Conservation (phyloP, 202 grass and related monocot species). For the Panicum hallii region DNA sequence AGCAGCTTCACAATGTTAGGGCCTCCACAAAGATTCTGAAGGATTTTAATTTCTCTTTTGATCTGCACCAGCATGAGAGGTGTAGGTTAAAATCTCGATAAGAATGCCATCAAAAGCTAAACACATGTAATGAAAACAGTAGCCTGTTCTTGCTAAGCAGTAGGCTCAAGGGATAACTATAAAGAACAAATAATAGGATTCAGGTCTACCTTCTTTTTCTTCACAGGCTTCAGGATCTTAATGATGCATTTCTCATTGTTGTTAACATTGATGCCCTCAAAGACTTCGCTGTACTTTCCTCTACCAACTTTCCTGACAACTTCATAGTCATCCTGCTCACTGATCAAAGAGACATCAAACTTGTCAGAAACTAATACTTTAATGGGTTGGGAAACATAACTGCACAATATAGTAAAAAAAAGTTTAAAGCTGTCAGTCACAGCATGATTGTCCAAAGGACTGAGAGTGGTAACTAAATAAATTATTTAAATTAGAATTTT, state of each 20-base stretch:
- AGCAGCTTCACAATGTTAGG: constrained; percentile 92
- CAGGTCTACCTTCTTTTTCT: constrained; percentile 93
- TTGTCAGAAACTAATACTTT: constrained; percentile 19
- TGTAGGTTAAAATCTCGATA: constrained; percentile 18
- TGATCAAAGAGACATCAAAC: constrained; percentile 44
- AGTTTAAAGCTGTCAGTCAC: neutral
- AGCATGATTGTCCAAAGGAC: neutral
- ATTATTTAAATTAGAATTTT: neutral
- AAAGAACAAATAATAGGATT: neutral
- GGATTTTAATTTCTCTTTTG: constrained; percentile 99
- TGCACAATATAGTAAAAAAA: neutral
- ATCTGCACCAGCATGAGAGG: constrained; percentile 64
- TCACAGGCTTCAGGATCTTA: constrained; percentile 98
- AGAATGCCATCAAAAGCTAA: neutral
- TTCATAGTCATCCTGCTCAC: constrained; percentile 97
- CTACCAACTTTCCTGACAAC: constrained; percentile 97
- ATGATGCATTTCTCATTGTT: constrained; percentile 94
- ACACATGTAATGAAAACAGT: neutral
- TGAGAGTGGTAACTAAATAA: neutral
- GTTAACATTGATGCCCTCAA: constrained; percentile 89
- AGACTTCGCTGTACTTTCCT: constrained; percentile 99
- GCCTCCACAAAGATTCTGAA: constrained; percentile 93
- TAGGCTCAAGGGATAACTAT: neutral
- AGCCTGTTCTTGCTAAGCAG: neutral
- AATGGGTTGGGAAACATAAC: neutral